Evolutionary conservation across 257 asterid genomes (phyloP).

Genomic region (Henckelia pumila): DNA sequence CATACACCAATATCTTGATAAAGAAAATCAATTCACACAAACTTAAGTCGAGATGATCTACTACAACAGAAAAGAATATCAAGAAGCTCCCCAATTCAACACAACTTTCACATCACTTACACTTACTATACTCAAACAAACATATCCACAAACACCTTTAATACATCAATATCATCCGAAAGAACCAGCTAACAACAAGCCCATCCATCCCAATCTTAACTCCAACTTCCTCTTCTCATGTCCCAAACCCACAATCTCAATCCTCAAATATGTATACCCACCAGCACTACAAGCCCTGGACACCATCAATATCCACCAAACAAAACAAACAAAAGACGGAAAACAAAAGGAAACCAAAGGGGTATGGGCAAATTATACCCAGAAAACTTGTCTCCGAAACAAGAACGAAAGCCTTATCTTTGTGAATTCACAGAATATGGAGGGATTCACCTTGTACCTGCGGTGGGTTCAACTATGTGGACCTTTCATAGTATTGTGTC

Average conservation of each 20-base stretch:
- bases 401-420: conserved; percentile 48
- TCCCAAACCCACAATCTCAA: conserved; percentile 49
- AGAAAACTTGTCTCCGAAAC: conserved; percentile 37
- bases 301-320: conserved; percentile 63
- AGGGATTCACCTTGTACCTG: conserved; percentile 73
- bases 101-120: neutral
- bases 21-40: conserved; percentile 24
- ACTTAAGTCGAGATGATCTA: conserved; percentile 29
- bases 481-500: conserved; percentile 70
- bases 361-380: conserved; percentile 70
- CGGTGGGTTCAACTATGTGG: conserved; percentile 61
- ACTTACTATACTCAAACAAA: neutral
- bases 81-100: conserved; percentile 15
- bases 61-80: conserved; percentile 12
- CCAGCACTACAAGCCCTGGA: conserved; percentile 59
- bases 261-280: conserved; percentile 50
- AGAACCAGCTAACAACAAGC: conserved; percentile 49
- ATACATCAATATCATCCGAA: conserved; percentile 43
- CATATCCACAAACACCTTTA: neutral
- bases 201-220: conserved; percentile 39
- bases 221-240: conserved; percentile 40
- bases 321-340: conserved; percentile 19
- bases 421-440: conserved; percentile 71
- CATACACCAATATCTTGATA: conserved; percentile 23
- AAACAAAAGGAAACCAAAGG: conserved; percentile 41